Conservation (phyloP, 2,329 filamentous ascomycete species). For the Alternaria triticimaculans region DNA sequence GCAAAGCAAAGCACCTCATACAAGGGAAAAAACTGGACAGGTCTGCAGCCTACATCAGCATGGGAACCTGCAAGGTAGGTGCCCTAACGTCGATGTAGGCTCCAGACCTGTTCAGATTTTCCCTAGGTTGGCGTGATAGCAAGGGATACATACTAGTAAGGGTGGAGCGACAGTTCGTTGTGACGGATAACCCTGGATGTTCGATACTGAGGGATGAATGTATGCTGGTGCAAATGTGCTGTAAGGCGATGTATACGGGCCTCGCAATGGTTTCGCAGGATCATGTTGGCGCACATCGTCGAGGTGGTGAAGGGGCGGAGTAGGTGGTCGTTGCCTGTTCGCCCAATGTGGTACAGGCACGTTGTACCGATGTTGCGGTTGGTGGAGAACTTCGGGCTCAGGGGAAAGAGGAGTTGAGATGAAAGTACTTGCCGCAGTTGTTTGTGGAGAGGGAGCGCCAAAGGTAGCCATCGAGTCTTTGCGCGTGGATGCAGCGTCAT, state of each 20-base stretch:
- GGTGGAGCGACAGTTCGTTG: background rate
- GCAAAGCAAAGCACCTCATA: background rate
- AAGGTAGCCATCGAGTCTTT: background rate
- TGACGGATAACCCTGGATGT: background rate
- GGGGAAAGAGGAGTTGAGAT: background rate
- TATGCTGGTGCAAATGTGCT: background rate
- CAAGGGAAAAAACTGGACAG: too few relatives aligned
- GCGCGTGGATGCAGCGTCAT: background rate
- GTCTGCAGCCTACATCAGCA: too few relatives aligned
- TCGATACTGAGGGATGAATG: background rate
- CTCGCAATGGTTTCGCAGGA: background rate
- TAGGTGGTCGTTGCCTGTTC: background rate
- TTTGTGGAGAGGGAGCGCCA: background rate
- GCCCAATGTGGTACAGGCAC: background rate
- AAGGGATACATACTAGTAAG: too few relatives aligned
- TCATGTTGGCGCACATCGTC: conserved; percentile 1
- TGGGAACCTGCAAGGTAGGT: too few relatives aligned
- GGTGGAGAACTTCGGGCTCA: background rate
- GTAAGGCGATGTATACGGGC: background rate
- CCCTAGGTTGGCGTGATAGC: background rate
- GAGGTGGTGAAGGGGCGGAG: conserved; percentile 5
- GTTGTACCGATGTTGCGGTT: background rate
- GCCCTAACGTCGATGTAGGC: too few relatives aligned
- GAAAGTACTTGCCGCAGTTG: background rate
- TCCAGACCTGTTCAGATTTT: too few relatives aligned